Evolutionary conservation across 352 stramenopile species (phyloP), one percentile per base, ranked within the genome.

Genomic region (Pythium myriotylum): DNA sequence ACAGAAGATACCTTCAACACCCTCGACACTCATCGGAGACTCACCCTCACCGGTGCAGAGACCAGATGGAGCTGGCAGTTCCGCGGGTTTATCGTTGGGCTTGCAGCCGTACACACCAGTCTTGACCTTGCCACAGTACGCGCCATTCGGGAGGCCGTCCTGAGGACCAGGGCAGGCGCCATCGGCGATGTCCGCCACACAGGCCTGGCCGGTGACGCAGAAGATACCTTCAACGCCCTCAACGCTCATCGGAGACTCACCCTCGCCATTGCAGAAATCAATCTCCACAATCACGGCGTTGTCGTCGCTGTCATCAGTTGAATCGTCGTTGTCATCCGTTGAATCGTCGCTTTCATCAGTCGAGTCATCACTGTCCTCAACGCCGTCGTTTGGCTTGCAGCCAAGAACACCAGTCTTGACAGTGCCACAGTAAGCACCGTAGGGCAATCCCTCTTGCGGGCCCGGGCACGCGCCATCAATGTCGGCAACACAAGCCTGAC

Each of bases 341-440:
- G n/a, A n/a, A n/a, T n/a, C n/a, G n/a, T n/a, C n/a, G n/a, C n/a
- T 62, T 14, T 77, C 59, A 0, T 51, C 62, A 29, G 59, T 66
- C 4, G 35, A n/a, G n/a, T n/a, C n/a, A n/a, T n/a, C n/a, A n/a
- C n/a, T n/a, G n/a, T n/a, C n/a, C n/a, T n/a, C 53, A 17, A 67
- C 68, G 13, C 52, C 56, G 27, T 86, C 74, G 57, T 52, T 45
- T 2, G 59, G 42, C 45, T 52, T 54, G 41, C 59, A 66, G 41
- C 59, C 59, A 12, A 40, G 29, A 4, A 60, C 59, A 27, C 59
- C 59, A 8, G 59, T 35, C 51, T 61, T 35, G 29, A 67, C 50
- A 5, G 22, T 55, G 32, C 51, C 59, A 52, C 59, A 67, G 27
- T 56, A 33, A 10, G 59, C 20, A 14, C 59, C 59, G 10, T 55